Evolutionary conservation across 176 grass and related monocot species (phyloP).

Genomic region (Hsuehochloa calcarea): DNA sequence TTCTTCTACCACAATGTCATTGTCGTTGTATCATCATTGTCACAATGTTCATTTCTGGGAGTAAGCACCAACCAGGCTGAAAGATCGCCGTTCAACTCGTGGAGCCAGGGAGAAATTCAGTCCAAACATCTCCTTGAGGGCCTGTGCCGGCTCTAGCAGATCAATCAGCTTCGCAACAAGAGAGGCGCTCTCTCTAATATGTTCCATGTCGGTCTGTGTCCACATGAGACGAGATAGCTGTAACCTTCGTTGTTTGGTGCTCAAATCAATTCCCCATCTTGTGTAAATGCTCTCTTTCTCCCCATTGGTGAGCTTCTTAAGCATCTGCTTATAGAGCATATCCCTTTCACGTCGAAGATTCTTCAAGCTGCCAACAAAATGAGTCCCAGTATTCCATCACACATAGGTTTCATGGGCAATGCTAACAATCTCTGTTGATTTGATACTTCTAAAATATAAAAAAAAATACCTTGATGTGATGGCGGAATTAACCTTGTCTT

Average conservation of each 20-base stretch:
- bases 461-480: slow-evolving; percentile 47
- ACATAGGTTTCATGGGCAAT: not conserved
- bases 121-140: slow-evolving; percentile 87
- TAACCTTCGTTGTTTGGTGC: slow-evolving; percentile 66
- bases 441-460: not conserved
- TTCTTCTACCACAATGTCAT: slow-evolving; percentile 14
- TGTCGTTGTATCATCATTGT: not conserved
- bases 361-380: slow-evolving; percentile 51
- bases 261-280: slow-evolving; percentile 69
- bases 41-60: slow-evolving; percentile 2
- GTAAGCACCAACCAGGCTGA: slow-evolving; percentile 39
- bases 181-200: slow-evolving; percentile 57
- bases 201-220: slow-evolving; percentile 63
- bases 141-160: slow-evolving; percentile 46
- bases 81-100: slow-evolving; percentile 45
- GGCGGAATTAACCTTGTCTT: slow-evolving; percentile 24
- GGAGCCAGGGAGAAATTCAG: slow-evolving; percentile 63
- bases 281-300: slow-evolving; percentile 69
- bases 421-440: not conserved
- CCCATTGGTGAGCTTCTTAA: slow-evolving; percentile 56
- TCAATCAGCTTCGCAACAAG: slow-evolving; percentile 75
- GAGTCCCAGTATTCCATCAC: not conserved
- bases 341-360: slow-evolving; percentile 69
- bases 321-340: slow-evolving; percentile 79
- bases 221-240: slow-evolving; percentile 64